phyloP scores from a whole-genome alignment of 495 filamentous ascomycete genomes.

The Talaromyces trachyspermus region DNA sequence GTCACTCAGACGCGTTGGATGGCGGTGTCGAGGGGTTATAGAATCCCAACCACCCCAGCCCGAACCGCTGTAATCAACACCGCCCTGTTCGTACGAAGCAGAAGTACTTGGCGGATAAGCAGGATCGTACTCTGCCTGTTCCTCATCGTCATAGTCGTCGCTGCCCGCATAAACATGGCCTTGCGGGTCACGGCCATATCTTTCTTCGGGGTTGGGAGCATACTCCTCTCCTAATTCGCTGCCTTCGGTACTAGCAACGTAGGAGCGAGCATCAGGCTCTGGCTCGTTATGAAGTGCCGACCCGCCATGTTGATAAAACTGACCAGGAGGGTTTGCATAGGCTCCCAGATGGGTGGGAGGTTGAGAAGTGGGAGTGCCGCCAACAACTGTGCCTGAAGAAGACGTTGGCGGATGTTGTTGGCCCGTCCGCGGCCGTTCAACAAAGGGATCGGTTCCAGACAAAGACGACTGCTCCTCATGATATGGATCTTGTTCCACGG shows the following conservation, averaged over 20 bases:
- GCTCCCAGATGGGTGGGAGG: slow-evolving; percentile 10
- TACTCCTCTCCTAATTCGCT: slow-evolving; percentile 54
- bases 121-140: slow-evolving; percentile 38
- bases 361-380: slow-evolving; percentile 12
- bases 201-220: slow-evolving; percentile 35
- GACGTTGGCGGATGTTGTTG: slow-evolving; percentile 16
- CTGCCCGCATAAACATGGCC: slow-evolving; percentile 41
- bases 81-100: slow-evolving; percentile 24
- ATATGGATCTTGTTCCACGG: slow-evolving; percentile 14
- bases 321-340: slow-evolving; percentile 17
- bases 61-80: slow-evolving; percentile 49
- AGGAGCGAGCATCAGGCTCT: slow-evolving; percentile 43
- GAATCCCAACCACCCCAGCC: slow-evolving; percentile 78
- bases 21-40: slow-evolving; percentile 76
- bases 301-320: slow-evolving; percentile 41
- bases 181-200: slow-evolving; percentile 40
- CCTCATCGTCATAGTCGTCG: slow-evolving; percentile 48
- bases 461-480: slow-evolving; percentile 29
- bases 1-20: slow-evolving; percentile 90
- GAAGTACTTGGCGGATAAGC: slow-evolving; percentile 21
- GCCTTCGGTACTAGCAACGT: slow-evolving; percentile 40
- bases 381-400: slow-evolving; percentile 14
- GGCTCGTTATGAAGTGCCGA: slow-evolving; percentile 29
- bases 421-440: slow-evolving; percentile 26
- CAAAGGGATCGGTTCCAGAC: slow-evolving; percentile 56